phyloP scores from a whole-genome alignment of 371 early-diverging fungal species.

The Chytridiales sp. region DNA sequence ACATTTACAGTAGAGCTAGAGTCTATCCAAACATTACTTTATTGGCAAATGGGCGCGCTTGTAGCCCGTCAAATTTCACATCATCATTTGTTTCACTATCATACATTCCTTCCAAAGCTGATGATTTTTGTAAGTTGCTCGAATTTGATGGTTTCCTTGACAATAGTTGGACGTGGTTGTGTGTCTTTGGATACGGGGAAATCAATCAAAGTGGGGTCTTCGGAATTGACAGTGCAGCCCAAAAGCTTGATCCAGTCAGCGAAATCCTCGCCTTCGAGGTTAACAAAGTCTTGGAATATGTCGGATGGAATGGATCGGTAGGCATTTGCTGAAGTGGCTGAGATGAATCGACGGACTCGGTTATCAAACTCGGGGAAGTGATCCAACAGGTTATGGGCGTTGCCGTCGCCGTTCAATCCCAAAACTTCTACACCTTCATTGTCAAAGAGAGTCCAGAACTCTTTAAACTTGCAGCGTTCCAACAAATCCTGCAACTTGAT shows the following conservation, averaged over 20 bases:
- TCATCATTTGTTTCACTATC: too few species aligned
- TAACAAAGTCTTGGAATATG: conserved; percentile 62
- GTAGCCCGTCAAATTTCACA: too few species aligned
- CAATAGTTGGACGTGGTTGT: conserved; percentile 76
- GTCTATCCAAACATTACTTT: too few species aligned
- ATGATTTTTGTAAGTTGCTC: conserved; percentile 57
- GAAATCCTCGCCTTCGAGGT: conserved; percentile 67
- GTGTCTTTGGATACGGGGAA: conserved; percentile 81
- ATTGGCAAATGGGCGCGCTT: too few species aligned
- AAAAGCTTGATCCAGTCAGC: conserved; percentile 50
- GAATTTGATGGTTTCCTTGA: conserved; percentile 85
- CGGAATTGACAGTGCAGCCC: conserved; percentile 65
- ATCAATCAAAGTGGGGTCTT: conserved; percentile 50
- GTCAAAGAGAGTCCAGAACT: conserved; percentile 74
- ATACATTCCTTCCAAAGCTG: conserved; percentile 16
- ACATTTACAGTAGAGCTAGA: too few species aligned
- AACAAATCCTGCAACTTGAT: conserved; percentile 73
- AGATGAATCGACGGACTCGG: conserved; percentile 71
- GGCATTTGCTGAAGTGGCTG: conserved; percentile 70
- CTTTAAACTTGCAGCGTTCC: conserved; percentile 72
- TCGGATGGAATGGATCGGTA: conserved; percentile 72
- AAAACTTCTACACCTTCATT: conserved; percentile 11
- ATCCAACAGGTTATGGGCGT: conserved; percentile 58
- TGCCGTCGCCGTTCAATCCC: conserved; percentile 51
- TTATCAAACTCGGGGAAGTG: conserved; percentile 64